Evolutionary conservation across 1,284 basidiomycete species (phyloP), one percentile per base, ranked within the genome.

Genomic region (Clitocybe nebularis): DNA sequence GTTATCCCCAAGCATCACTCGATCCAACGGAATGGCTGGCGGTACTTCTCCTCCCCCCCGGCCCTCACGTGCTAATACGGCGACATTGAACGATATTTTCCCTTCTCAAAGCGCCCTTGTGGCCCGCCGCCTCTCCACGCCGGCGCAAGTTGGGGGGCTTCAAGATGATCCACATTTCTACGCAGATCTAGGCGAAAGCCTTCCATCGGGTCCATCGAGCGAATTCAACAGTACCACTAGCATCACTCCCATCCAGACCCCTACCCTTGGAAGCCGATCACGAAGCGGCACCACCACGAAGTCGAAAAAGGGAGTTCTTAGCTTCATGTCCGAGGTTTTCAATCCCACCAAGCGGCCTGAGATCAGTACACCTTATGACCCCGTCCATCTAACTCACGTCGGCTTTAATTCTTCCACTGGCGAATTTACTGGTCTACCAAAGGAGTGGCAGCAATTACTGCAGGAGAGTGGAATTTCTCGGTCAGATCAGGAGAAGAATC

Each of bases 401-500:
- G 96, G 95, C 48, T 99, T 98, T 79, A 97, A 99, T 68, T 93
- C 92, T 23, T 94, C 92, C 47, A 99, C 95, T 0, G 96, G 96
- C 45, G 94, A 99, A 69, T 99, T 93, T 69, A 94, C 90, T 6
- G 96, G 96, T 3, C 75, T 99, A 43, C 96, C 96, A 1, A 94
- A 94, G 62, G 95, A 99, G 69, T 99, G 96, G 96, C 96, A 99
- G 63, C 91, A 97, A 63, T 77, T 99, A 4, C 69, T 99, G 36
- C 92, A 96, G 63, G 94, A 98, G 62, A 93, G 88, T 46, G 96
- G 96, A 41, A 98, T 99, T 62, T 94, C 93, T 17, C 81, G 88
- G 54, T 78, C 75, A 33, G 95, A 99, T 63, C 96, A 99, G 71
- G 94, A 96, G 66, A 92, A 91, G 71, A 95, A 99, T 60, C 96